Conservation (phyloP, 257 asterid species). For the Eustoma russellianum region DNA sequence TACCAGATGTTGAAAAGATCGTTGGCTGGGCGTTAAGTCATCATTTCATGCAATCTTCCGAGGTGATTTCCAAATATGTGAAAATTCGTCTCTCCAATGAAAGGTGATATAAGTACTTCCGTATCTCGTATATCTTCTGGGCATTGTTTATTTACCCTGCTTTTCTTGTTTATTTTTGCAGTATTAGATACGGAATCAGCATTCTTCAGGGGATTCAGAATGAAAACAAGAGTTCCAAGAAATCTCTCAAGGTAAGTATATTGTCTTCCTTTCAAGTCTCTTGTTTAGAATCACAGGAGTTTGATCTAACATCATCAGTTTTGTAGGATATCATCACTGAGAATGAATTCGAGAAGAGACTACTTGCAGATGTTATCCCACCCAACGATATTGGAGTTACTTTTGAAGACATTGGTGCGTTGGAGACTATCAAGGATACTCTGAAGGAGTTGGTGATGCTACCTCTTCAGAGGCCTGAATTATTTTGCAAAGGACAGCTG, state of each 20-base stretch:
- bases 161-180: constrained; percentile 22
- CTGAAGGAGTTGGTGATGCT: constrained; percentile 87
- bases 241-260: constrained; percentile 63
- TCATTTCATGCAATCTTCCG: constrained; percentile 64
- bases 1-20: constrained; percentile 60
- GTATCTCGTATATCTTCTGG: not conserved
- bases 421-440: constrained; percentile 89
- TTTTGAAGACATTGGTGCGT: constrained; percentile 82
- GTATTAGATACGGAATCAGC: constrained; percentile 63
- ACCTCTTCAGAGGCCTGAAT: constrained; percentile 80
- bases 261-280: constrained; percentile 5
- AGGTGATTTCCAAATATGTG: constrained; percentile 30
- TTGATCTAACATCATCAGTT: constrained; percentile 13
- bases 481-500: constrained; percentile 82
- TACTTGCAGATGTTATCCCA: constrained; percentile 76
- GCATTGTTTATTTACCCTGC: constrained; percentile 14
- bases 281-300: not conserved
- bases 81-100: constrained; percentile 53
- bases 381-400: constrained; percentile 83
- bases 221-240: constrained; percentile 63
- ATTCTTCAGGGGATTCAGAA: constrained; percentile 63
- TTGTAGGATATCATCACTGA: constrained; percentile 79
- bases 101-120: constrained; percentile 30
- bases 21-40: constrained; percentile 87
- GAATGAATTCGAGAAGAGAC: constrained; percentile 79